Conservation (phyloP, 1,139 yeast genomes). For the Lodderomyces pseudojiufengensis region DNA sequence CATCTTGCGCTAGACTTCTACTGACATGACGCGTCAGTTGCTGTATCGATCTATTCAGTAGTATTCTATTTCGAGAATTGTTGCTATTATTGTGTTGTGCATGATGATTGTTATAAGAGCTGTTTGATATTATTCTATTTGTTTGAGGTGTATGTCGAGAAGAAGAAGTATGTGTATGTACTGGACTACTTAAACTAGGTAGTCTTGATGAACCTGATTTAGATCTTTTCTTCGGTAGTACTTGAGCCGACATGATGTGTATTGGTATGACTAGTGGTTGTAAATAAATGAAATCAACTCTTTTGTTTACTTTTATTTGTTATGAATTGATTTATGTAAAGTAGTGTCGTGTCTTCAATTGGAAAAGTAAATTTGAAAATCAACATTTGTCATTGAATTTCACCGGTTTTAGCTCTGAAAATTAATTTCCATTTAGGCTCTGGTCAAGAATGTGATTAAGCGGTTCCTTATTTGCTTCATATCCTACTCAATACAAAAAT, state of each 20-base stretch:
- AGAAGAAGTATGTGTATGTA: not conserved
- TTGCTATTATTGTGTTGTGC: not conserved
- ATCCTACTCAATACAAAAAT: too few relatives aligned
- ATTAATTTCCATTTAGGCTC: too few relatives aligned
- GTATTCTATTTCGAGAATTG: slow-evolving; percentile 5
- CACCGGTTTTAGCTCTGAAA: too few relatives aligned
- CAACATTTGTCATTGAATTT: too few relatives aligned
- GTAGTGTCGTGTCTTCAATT: too few relatives aligned
- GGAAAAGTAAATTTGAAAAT: too few relatives aligned
- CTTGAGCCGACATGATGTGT: slow-evolving; percentile 9
- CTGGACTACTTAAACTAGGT: too few relatives aligned
- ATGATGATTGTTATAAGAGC: not conserved
- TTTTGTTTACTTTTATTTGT: not conserved
- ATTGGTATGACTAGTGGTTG: not conserved
- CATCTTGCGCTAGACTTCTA: slow-evolving; percentile 13
- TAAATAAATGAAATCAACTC: not conserved
- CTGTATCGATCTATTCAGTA: slow-evolving; percentile 14
- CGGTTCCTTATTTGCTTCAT: too few relatives aligned
- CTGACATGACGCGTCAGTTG: slow-evolving; percentile 17
- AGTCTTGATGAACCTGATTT: not conserved
- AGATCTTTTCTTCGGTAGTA: slow-evolving; percentile 11
- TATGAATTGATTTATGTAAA: too few relatives aligned
- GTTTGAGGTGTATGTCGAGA: slow-evolving; percentile 3
- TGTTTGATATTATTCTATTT: slow-evolving; percentile 5
- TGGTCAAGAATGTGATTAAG: too few relatives aligned